Evolutionary conservation across 331 rosid species (phyloP), one percentile per base, ranked within the genome.

Genomic region (Quercus tomentella): DNA sequence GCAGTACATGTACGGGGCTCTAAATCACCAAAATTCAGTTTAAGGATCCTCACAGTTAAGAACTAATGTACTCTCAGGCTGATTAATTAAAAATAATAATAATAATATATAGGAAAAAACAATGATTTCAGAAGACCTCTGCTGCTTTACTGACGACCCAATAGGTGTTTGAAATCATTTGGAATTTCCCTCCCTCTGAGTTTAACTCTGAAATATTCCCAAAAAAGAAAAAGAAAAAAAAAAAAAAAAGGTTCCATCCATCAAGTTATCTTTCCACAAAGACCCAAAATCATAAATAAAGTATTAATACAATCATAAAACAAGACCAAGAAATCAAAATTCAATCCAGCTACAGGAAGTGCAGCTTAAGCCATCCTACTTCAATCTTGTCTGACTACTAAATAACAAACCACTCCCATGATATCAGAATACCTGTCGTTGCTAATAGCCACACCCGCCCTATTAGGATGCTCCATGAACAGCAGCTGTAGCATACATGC

Each of bases 381-480:
- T 63, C 79, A 87, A 68, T 72, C 71, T 63, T 56, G 62, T 78
- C 74, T 55, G 52, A 26, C 52, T 35, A 61, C 79, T 77, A 80
- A 72, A 63, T 74, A 74, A 70, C 26, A 31, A 16, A 54, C 80
- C 88, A 74, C 77, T 84, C 72, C 56, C 70, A 72, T 72, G 18
- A 77, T 49, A 76, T 83, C 81, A 77, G 84, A 74, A 75, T 80
- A 71, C 84, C 77, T 16, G 68, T n/a, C 31, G 37, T 70, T 54
- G 28, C 16, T 66, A 81, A 61, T 55, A 6, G 73, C 54, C 54
- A 17, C 7, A 54, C 62, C 79, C 45, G 70, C 68, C 54, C 54
- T 14, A 61, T 87, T 55, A 93, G 35, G 97, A 91, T 80, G 92
- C 83, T 69, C 94, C 97, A 58, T 93, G 88, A 83, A 86, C 72